Conservation (phyloP, 495 filamentous ascomycete genomes). For the Aspergillus diversus region DNA sequence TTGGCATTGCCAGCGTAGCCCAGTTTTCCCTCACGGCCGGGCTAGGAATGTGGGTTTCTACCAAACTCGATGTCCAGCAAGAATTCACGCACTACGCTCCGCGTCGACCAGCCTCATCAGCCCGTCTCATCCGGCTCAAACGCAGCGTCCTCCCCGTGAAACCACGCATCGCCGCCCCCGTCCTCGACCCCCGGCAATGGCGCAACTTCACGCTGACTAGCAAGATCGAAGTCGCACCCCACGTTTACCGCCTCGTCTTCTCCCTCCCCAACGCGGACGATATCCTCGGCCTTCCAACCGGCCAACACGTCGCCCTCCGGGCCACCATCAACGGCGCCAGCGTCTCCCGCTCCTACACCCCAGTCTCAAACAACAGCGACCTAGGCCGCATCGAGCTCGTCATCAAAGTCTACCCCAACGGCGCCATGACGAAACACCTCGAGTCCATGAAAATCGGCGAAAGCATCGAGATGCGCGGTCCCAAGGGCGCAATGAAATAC, state of each 20-base stretch:
- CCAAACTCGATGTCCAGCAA: conserved; percentile 32
- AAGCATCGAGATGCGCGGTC: conserved; percentile 49
- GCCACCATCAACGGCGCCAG: conserved; percentile 45
- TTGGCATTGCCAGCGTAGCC: conserved; percentile 25
- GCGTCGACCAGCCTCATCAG: conserved; percentile 18
- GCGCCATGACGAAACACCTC: conserved; percentile 52
- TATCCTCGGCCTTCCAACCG: conserved; percentile 55
- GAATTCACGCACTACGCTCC: conserved; percentile 31
- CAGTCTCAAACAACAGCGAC: conserved; percentile 55
- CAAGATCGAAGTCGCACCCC: conserved; percentile 46
- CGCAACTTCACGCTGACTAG: conserved; percentile 43
- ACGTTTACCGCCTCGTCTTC: conserved; percentile 54
- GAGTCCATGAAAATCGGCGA: conserved; percentile 44
- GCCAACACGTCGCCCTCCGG: conserved; percentile 57
- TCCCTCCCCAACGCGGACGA: conserved; percentile 43
- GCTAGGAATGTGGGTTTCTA: conserved; percentile 26
- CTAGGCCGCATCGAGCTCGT: conserved; percentile 49
- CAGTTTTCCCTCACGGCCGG: conserved; percentile 25
- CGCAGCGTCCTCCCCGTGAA: not conserved
- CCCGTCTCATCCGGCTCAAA: conserved; percentile 21
- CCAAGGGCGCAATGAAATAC: conserved; percentile 54
- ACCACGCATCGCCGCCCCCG: conserved; percentile 3
- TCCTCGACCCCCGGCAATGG: conserved; percentile 42
- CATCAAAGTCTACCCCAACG: conserved; percentile 53
- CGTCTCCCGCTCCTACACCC: conserved; percentile 54